Evolutionary conservation across 768 basidiomycete genomes (phyloP).

Genomic region (Mycena amicta): DNA sequence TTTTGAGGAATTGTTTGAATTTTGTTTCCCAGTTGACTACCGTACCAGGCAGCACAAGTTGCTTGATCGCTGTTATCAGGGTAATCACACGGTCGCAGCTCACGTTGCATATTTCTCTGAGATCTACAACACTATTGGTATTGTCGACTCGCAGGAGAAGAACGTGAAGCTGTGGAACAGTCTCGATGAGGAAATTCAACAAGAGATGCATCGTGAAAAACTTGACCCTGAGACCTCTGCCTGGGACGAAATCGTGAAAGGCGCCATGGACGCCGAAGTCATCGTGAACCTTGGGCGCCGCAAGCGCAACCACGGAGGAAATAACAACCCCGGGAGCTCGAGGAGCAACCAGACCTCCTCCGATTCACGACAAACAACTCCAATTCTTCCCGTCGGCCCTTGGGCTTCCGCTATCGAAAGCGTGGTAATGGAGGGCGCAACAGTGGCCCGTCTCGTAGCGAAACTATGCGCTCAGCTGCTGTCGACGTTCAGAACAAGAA

Average conservation of each 20-base stretch:
- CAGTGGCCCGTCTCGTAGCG: neutral
- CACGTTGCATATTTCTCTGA: constrained; percentile 29
- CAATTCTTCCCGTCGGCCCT: neutral
- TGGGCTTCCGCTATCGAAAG: neutral
- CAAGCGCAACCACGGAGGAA: neutral
- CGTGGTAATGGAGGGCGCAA: neutral
- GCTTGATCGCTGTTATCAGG: constrained; percentile 4
- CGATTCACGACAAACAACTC: neutral
- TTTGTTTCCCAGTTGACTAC: constrained; percentile 38
- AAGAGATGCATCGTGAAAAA: constrained; percentile 24
- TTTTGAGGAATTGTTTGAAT: constrained; percentile 37
- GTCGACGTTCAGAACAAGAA: neutral
- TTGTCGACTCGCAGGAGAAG: constrained; percentile 22
- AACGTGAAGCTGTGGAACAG: constrained; percentile 32
- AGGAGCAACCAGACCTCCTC: neutral
- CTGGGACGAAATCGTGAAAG: constrained; percentile 25
- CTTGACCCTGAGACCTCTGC: constrained; percentile 20
- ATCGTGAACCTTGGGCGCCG: constrained; percentile 18
- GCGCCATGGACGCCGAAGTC: constrained; percentile 36
- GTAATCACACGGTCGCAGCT: constrained; percentile 18
- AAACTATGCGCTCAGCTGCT: neutral
- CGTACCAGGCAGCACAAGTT: constrained; percentile 4
- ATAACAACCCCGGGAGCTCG: neutral
- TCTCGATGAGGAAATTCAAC: constrained; percentile 20
- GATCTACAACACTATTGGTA: constrained; percentile 26